Conservation (phyloP, 352 stramenopile genomes). For the Globisporangium apiculatum region DNA sequence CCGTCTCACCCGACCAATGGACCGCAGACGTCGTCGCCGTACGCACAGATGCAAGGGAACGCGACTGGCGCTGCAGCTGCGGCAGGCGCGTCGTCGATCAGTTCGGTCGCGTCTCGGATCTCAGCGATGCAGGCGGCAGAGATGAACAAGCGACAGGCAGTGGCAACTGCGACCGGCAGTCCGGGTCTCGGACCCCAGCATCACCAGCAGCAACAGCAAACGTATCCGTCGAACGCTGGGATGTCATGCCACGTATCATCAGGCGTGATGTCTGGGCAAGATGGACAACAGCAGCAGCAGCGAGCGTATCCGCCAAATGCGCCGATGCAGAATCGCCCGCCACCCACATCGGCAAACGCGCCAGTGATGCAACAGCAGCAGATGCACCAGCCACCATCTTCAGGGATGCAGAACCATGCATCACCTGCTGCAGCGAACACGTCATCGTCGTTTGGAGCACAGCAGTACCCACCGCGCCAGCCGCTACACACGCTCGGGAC, state of each 20-base stretch:
- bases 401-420: conserved; percentile 4
- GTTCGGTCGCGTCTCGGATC: conserved; percentile 17
- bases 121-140: conserved; percentile 26
- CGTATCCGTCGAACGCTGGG: conserved; percentile 5
- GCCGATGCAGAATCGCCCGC: background rate
- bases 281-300: conserved; percentile 1
- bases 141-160: conserved; percentile 17
- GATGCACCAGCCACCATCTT: conserved; percentile 2
- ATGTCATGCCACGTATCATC: conserved; percentile 4
- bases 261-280: background rate
- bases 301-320: background rate
- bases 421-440: conserved; percentile 10
- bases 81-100: conserved; percentile 13
- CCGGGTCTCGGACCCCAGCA: conserved; percentile 9
- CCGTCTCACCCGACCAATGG: conserved; percentile 2
- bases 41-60: background rate
- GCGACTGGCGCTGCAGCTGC: background rate
- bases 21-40: conserved; percentile 5
- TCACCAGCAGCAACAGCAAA: conserved; percentile 10
- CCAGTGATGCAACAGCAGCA: conserved; percentile 9
- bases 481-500: conserved; percentile 16
- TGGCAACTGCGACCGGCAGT: conserved; percentile 3
- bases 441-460: conserved; percentile 4
- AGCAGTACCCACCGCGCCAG: conserved; percentile 9
- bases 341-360: background rate